Evolutionary conservation across 202 grass and related monocot genomes (phyloP), one percentile per base, ranked within the genome.

Genomic region (Saccharum hybrid): DNA sequence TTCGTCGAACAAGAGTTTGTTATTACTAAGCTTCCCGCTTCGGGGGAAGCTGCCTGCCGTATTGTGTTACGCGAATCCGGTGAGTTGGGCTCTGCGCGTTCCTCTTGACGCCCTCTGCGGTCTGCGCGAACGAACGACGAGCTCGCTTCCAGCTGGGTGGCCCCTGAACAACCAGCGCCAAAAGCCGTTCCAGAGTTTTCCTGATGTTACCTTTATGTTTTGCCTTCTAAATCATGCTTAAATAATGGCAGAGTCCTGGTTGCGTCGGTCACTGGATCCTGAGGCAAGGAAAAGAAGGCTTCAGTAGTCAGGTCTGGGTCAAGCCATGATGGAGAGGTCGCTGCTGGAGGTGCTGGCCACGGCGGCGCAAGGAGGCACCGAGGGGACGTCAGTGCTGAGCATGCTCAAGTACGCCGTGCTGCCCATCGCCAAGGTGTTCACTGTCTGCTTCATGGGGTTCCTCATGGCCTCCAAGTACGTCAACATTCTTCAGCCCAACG

Each of bases 371-470:
- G 88, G 91, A 14, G 89, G 93, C 15, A 30, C 87, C 49, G 33
- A 76, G 0, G 79, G 68, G 7, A 89, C 92, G 41, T 96, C 96
- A 46, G 72, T 99, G 67, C 71, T 96, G 5, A 78, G 88, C 41
- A 96, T 91, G 59, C 82, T 96, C 60, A 94, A 92, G 86, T 99
- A 96, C 6, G 93, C 96, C 23, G 57, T 96, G 59, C 57, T 99
- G 74, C 96, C 96, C 69, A 96, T 99, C 66, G 96, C 96, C 16
- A 99, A 99, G 83, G 96, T 99, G 59, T 99, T 99, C 63, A 94
- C 96, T 0, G 94, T 99, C 89, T 99, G 96, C 83, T 99, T 99
- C 86, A 94, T 99, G 91, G 96, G 96, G 8, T 96, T 91, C 89
- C 91, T 99, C 43, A 99, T 99, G 93, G 93, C 96, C 21, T 96